Percentiles rank a stretch among this genome's conserved stretches.
phyloP scores from a whole-genome alignment of 2,329 filamentous ascomycete genomes.

The Colletotrichum liriopes region DNA sequence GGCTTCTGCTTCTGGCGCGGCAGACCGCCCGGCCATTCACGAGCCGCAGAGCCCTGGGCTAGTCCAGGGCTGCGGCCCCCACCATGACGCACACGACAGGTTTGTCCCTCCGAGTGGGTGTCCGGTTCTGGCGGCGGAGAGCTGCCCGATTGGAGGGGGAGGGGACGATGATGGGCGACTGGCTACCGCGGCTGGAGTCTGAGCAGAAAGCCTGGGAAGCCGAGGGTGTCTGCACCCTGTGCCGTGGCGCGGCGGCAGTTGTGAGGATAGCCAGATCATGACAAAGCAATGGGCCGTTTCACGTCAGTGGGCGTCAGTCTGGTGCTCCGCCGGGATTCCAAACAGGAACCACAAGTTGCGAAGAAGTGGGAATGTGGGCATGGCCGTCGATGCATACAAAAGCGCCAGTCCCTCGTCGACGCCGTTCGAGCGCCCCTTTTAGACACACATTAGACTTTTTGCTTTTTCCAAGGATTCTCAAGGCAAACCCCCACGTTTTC shows the following conservation, averaged over 20 bases:
- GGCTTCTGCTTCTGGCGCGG: neutral
- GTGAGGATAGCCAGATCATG: neutral
- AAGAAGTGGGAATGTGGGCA: neutral
- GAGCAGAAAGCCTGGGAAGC: neutral
- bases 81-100: constrained; percentile 12
- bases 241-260: constrained; percentile 5
- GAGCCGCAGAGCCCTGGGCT: neutral
- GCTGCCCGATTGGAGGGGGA: neutral
- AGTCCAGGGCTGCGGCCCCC: neutral
- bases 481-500: no score
- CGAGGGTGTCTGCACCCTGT: neutral
- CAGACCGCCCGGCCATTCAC: neutral
- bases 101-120: neutral
- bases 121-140: neutral
- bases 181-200: no score
- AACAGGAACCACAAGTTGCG: neutral
- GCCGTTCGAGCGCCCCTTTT: no score
- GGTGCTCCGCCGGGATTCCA: neutral
- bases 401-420: neutral
- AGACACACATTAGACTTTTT: no score
- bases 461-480: no score
- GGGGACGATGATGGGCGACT: neutral
- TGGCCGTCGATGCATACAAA: neutral
- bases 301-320: neutral
- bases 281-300: neutral